Conservation (phyloP, 2,329 filamentous ascomycete species). For the Curvularia verruculosa region DNA sequence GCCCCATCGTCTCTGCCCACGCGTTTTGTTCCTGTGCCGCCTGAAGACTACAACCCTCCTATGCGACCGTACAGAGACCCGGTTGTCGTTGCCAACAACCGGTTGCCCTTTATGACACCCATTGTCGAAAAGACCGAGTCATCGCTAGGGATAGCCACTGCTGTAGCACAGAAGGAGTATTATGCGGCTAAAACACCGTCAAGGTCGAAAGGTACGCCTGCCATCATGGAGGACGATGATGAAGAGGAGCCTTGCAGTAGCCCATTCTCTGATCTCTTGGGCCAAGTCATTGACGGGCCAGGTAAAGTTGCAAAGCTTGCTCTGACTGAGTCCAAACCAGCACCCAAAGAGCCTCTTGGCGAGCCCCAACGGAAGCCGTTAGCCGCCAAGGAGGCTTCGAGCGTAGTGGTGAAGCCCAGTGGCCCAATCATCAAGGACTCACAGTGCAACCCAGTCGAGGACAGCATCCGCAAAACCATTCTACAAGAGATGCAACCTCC, state of each 20-base stretch:
- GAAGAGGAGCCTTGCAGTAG: constrained; percentile 64
- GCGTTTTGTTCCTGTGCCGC: constrained; percentile 78
- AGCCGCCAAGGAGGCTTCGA: constrained; percentile 48
- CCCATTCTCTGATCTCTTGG: constrained; percentile 71
- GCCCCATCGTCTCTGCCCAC: constrained; percentile 52
- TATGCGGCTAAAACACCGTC: constrained; percentile 78
- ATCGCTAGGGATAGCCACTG: constrained; percentile 66
- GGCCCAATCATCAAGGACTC: constrained; percentile 79
- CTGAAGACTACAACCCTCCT: constrained; percentile 84
- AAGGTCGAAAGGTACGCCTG: constrained; percentile 56
- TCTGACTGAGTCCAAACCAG: constrained; percentile 53
- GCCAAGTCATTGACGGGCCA: constrained; percentile 53
- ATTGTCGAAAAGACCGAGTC: constrained; percentile 95
- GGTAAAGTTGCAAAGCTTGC: constrained; percentile 59
- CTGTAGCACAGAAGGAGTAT: constrained; percentile 61
- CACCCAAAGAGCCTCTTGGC: constrained; percentile 29
- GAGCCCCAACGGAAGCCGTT: constrained; percentile 24
- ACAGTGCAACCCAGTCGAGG: constrained; percentile 89
- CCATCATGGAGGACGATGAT: constrained; percentile 48
- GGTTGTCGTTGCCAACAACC: constrained; percentile 80
- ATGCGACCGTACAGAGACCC: constrained; percentile 82
- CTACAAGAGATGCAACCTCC: constrained; percentile 75
- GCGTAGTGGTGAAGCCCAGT: constrained; percentile 54
- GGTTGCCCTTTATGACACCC: constrained; percentile 96
- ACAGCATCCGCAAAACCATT: constrained; percentile 74